phyloP scores from a whole-genome alignment of 1,284 basidiomycete genomes.

The Papiliotrema flavescens region DNA sequence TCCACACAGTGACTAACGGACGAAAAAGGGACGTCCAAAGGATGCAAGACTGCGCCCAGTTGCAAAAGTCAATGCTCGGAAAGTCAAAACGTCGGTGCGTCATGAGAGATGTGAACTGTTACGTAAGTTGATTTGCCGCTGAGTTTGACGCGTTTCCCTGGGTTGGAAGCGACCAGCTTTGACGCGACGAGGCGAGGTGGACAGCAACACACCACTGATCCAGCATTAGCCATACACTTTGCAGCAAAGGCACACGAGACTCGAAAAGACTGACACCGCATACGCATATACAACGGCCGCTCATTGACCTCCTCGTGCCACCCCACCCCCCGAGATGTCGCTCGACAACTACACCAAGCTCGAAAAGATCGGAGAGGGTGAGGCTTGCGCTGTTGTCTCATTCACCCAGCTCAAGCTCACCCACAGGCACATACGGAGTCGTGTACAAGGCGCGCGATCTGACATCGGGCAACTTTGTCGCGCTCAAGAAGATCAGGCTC shows the following conservation, averaged over 20 bases:
- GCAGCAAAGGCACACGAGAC: no score
- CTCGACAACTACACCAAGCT: conserved; percentile 59
- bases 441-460: conserved; percentile 90
- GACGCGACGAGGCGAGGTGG: not conserved
- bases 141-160: not conserved
- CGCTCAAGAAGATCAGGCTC: conserved; percentile 95
- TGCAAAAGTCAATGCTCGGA: not conserved
- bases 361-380: conserved; percentile 70
- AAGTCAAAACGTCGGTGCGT: not conserved
- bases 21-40: no score
- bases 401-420: not conserved
- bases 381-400: conserved; percentile 6
- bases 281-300: no score
- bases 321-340: conserved; percentile 25
- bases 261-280: no score
- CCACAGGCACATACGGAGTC: conserved; percentile 91
- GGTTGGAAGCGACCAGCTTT: not conserved
- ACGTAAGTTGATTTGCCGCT: not conserved
- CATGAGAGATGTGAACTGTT: not conserved
- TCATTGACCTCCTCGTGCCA: no score
- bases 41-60: not conserved
- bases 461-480: conserved; percentile 73
- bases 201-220: not conserved
- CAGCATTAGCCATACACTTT: no score
- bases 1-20: no score